These are phyloP conservation scores for Septoria linicola DNA, from an alignment of 2,329 filamentous ascomycete species.

Conservation along the genomic window DNA sequence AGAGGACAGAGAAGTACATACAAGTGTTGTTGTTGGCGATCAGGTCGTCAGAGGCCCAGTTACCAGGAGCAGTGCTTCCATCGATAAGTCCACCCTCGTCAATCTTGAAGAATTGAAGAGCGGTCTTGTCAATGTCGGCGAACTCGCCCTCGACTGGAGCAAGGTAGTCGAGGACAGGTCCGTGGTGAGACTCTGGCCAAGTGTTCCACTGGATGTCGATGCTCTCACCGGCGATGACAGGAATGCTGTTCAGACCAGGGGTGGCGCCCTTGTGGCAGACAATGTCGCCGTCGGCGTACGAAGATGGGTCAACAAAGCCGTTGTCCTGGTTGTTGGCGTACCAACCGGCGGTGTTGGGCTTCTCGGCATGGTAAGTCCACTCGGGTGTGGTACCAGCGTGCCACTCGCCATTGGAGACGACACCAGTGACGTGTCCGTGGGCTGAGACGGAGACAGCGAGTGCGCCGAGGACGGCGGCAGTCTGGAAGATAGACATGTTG, in stretches of 20 bases:
- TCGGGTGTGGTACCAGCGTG: slow-evolving; percentile 47
- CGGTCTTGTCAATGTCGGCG: slow-evolving; percentile 52
- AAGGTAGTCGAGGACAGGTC: slow-evolving; percentile 63
- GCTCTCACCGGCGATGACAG: slow-evolving; percentile 58
- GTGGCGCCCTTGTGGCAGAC: slow-evolving; percentile 54
- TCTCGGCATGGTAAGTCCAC: slow-evolving; percentile 41
- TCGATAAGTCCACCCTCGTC: slow-evolving; percentile 54
- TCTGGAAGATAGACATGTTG: slow-evolving; percentile 33
- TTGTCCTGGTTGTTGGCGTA: slow-evolving; percentile 42
- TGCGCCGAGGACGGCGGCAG: slow-evolving; percentile 32
- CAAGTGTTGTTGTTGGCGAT: slow-evolving; percentile 51
- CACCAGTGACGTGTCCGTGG: slow-evolving; percentile 48
- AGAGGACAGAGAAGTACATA: too few species aligned
- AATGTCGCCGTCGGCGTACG: slow-evolving; percentile 31
- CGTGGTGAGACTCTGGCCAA: slow-evolving; percentile 66
- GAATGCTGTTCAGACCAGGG: slow-evolving; percentile 51
- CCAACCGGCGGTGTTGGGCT: slow-evolving; percentile 55
- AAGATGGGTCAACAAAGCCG: slow-evolving; percentile 32
- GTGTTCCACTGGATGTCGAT: slow-evolving; percentile 62
- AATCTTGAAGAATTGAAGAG: slow-evolving; percentile 65
- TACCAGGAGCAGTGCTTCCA: slow-evolving; percentile 44
- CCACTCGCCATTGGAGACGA: slow-evolving; percentile 50
- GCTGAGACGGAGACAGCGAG: slow-evolving; percentile 44
- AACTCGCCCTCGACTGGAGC: slow-evolving; percentile 59
- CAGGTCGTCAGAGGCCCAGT: slow-evolving; percentile 58